Evolutionary conservation across 768 basidiomycete genomes (phyloP).

Genomic region (Lentinula raphanica): DNA sequence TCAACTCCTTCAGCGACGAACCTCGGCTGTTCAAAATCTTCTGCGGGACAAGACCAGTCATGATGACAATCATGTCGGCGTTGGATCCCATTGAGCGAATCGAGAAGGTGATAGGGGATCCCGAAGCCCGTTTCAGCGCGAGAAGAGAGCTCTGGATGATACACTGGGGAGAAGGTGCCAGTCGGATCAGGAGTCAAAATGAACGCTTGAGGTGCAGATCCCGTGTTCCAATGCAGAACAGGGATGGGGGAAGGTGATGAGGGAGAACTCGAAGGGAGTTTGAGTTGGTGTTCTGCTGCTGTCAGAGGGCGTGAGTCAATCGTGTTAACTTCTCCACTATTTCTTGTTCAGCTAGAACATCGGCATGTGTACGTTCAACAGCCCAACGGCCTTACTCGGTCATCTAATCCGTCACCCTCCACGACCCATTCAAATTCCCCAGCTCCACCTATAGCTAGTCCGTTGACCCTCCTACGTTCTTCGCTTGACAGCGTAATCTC

Average conservation of each 20-base stretch:
- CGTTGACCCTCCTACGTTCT: slow-evolving; percentile 29
- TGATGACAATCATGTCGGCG: background rate
- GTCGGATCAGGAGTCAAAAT: background rate
- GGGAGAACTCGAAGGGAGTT: background rate
- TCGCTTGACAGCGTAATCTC: slow-evolving; percentile 38
- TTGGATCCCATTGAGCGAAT: background rate
- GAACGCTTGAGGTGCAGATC: background rate
- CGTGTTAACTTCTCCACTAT: no score
- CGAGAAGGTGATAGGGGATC: background rate
- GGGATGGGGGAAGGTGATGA: background rate
- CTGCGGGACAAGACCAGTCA: background rate
- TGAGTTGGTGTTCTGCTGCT: background rate
- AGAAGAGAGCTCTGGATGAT: background rate
- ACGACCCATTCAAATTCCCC: slow-evolving; percentile 8
- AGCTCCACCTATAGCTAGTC: slow-evolving; percentile 11
- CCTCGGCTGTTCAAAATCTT: no score
- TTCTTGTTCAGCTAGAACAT: background rate
- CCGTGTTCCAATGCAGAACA: no score
- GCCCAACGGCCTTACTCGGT: background rate
- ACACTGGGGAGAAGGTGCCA: background rate
- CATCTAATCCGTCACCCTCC: background rate
- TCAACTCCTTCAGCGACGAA: no score
- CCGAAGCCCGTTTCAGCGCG: background rate
- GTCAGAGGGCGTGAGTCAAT: background rate
- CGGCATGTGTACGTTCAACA: no score